These are phyloP conservation scores for Anthoceros angustus DNA, from an alignment of 225 moss, liverwort and hornwort genomes.

Conservation along the genomic window DNA sequence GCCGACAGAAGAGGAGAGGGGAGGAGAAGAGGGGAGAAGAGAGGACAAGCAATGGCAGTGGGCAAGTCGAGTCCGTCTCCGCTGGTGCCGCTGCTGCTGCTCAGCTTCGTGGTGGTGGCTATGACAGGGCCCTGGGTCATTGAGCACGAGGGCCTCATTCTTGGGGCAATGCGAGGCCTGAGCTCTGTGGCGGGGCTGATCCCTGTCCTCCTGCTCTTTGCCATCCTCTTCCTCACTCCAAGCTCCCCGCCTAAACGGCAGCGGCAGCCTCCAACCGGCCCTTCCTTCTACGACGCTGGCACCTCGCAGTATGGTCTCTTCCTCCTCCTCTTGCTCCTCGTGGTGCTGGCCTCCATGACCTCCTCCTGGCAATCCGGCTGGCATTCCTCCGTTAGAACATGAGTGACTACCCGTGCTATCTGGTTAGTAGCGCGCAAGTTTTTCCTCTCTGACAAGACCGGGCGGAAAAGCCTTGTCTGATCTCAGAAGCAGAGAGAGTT, in stretches of 20 bases:
- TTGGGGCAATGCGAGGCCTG: background rate
- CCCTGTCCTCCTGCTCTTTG: background rate
- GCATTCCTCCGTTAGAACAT: background rate
- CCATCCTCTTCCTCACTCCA: background rate
- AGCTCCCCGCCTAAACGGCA: background rate
- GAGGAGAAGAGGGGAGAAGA: background rate
- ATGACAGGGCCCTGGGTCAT: background rate
- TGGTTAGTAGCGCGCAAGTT: too few species aligned
- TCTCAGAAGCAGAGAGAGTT: too few species aligned
- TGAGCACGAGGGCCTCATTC: background rate
- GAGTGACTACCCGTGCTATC: background rate
- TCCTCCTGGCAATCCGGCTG: background rate
- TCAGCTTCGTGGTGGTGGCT: background rate
- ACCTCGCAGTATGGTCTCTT: background rate
- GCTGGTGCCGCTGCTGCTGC: background rate
- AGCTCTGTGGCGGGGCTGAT: background rate
- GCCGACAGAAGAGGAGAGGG: background rate
- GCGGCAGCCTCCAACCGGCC: constrained; percentile 2
- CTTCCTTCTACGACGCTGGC: constrained; percentile 2
- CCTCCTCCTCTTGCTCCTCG: background rate
- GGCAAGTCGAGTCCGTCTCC: background rate
- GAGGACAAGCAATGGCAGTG: background rate
- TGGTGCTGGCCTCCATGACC: background rate
- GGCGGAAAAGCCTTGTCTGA: too few species aligned
- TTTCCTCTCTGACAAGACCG: too few species aligned